Base-by-base conservation (phyloP, 176 grass and related monocot genomes). In the Leersia perrieri region DNA sequence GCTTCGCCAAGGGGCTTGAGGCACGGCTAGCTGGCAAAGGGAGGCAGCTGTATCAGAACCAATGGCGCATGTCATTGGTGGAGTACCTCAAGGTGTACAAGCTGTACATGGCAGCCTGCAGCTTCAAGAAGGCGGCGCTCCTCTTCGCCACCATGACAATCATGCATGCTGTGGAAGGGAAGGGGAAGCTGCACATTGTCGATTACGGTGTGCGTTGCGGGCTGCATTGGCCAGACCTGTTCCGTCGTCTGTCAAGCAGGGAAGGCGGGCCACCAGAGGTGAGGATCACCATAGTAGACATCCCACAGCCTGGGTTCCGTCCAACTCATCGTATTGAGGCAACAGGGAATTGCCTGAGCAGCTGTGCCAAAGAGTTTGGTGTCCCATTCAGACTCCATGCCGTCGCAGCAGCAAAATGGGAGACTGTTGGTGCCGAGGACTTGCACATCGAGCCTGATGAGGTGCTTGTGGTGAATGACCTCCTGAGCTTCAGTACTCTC, bases 201-300 rank as follows among this genome's bases (percentile, higher is more conserved):
- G 61, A 92, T 27, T 88, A 85, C 0, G 90, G 86, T 36, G 38
- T 79, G 41, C 9, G 45, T 49, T 74, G 78, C 1, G 82, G 90
- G 35, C 86, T 92, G 67, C 90, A 92, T 30, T 92, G 90, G 86
- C 82, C 82, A 0, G 81, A 87, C 16, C 64, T 92, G 67, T 30
- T 88, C 33, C 72, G 73, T 26, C 63, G 53, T 5, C 64, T 85
- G 18, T 72, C 80, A 0, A 11, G 30, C 16, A 73, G 80, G 53
- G 27, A 65, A 5, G 80, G 80, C 1, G 85, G 89, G 22, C 71
- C 85, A 9, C 89, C 85, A 4, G 79, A 63, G 34, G 75, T 91
- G 83, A 82, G 79, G 66, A 81, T 91, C 45, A 91, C 89, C 0
- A 85, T 76, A 18, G 84, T 91, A 33, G 77, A 85, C 64, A n/a